Conservation (phyloP, 208 protist genomes). For the Strigomonas culicis region DNA sequence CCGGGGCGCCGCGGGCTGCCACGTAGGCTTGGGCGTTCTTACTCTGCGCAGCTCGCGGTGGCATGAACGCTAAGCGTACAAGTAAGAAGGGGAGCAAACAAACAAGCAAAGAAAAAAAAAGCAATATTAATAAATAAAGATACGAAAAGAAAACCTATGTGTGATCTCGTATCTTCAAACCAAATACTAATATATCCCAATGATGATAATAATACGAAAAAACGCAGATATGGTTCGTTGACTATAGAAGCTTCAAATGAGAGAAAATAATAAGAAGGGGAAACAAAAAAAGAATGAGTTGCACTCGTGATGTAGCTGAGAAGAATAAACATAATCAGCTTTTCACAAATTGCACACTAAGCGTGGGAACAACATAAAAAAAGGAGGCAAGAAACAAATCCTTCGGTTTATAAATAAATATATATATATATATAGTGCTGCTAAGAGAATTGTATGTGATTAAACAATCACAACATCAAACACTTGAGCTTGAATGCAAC, state of each 20-base stretch:
- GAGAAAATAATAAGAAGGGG: not conserved
- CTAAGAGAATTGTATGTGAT: too few species aligned
- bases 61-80: slow-evolving; percentile 14
- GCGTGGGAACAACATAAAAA: not conserved
- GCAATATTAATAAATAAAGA: not conserved
- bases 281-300: not conserved
- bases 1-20: slow-evolving; percentile 36
- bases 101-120: slow-evolving; percentile 13
- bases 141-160: not conserved
- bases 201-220: not conserved
- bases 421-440: too few species aligned
- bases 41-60: slow-evolving; percentile 50
- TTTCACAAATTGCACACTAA: not conserved
- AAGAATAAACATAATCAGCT: not conserved
- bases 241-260: too few species aligned
- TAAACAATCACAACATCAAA: too few species aligned
- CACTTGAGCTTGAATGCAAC: too few species aligned
- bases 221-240: not conserved
- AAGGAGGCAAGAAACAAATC: not conserved
- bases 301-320: not conserved
- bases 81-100: slow-evolving; percentile 11
- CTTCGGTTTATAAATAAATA: too few species aligned
- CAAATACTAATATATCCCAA: not conserved
- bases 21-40: slow-evolving; percentile 55
- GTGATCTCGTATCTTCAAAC: not conserved